A percentile compares a stretch with the other conserved stretches of the same genome.
These are phyloP conservation scores for Monilinia fructigena DNA, from an alignment of 2,329 filamentous ascomycete species.

Conservation along the genomic window DNA sequence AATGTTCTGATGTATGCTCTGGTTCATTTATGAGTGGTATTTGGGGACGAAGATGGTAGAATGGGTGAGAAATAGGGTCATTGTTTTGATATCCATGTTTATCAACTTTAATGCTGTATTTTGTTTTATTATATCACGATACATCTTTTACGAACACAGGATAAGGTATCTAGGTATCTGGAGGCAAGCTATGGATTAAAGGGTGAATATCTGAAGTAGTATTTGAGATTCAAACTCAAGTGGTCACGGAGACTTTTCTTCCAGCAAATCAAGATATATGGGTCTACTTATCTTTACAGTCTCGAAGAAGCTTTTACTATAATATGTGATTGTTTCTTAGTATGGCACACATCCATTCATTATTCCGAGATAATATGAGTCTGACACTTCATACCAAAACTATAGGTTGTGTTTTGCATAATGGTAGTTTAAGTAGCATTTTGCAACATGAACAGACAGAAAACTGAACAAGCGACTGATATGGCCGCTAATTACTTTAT, in stretches of 20 bases:
- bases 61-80: too few species aligned
- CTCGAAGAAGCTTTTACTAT: not conserved
- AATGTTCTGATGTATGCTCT: too few species aligned
- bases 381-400: not conserved
- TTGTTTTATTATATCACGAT: too few species aligned
- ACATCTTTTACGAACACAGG: too few species aligned
- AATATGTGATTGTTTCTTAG: not conserved
- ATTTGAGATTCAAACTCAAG: not conserved
- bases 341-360: not conserved
- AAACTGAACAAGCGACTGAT: not conserved
- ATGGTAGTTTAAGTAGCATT: not conserved
- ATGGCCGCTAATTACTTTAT: not conserved
- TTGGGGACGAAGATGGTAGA: too few species aligned
- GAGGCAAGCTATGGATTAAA: too few species aligned
- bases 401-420: not conserved
- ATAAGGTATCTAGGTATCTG: too few species aligned
- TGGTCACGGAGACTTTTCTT: not conserved
- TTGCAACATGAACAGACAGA: not conserved
- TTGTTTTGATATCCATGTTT: too few species aligned
- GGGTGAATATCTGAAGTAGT: too few species aligned
- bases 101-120: too few species aligned
- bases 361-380: not conserved
- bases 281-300: not conserved
- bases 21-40: too few species aligned
- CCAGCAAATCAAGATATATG: not conserved